Conservation (phyloP, 116 monocot genomes). For the Papilionanthe hybrid region DNA sequence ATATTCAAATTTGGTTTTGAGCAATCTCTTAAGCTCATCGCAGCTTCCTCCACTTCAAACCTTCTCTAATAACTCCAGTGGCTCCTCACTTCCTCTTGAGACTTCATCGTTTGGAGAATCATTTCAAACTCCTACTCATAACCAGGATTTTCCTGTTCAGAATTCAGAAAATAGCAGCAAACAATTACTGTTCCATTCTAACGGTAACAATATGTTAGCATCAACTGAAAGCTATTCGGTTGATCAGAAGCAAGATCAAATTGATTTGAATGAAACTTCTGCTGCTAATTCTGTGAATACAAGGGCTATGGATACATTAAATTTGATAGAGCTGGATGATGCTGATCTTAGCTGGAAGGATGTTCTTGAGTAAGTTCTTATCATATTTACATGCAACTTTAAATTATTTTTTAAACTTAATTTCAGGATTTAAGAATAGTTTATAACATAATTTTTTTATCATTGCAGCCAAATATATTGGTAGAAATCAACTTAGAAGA, state of each 20-base stretch:
- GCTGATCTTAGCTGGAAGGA: conserved; percentile 16
- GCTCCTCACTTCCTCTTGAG: background rate
- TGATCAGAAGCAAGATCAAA: conserved; percentile 3
- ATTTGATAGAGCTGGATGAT: background rate
- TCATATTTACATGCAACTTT: background rate
- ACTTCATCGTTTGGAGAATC: background rate
- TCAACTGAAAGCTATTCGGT: background rate
- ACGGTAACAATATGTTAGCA: background rate
- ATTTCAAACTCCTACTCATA: too few species aligned
- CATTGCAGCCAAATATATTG: conserved; percentile 7
- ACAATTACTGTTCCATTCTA: background rate
- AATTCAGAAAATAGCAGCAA: background rate
- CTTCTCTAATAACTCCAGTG: background rate
- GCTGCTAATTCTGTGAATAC: background rate
- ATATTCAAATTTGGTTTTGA: background rate
- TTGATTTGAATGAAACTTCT: background rate
- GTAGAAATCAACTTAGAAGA: background rate
- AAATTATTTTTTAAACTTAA: background rate
- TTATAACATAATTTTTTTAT: background rate
- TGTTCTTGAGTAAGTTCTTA: conserved; percentile 11
- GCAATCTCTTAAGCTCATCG: conserved; percentile 1
- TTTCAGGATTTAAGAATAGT: background rate
- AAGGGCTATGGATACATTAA: background rate
- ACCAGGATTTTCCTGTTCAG: background rate
- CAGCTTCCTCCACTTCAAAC: conserved; percentile 1